phyloP scores from a whole-genome alignment of 2,329 filamentous ascomycete genomes.

The Clarireedia sp. region DNA sequence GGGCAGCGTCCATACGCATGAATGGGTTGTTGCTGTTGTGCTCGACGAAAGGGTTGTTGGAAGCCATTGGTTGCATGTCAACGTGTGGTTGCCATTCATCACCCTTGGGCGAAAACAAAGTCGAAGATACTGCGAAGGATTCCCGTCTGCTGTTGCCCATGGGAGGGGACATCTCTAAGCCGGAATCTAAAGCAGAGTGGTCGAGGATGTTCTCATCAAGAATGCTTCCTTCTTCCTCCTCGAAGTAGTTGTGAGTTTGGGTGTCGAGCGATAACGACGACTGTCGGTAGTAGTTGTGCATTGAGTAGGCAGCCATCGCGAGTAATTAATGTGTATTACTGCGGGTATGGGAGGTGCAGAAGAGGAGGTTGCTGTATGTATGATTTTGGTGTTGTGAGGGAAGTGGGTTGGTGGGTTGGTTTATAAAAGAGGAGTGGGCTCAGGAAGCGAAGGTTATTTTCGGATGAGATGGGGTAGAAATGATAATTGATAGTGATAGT shows the following conservation, averaged over 20 bases:
- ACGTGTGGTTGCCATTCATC: conserved; percentile 53
- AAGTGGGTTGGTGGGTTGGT: conserved; percentile 7
- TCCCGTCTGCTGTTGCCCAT: conserved; percentile 56
- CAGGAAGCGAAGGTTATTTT: conserved; percentile 21
- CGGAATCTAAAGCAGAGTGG: conserved; percentile 50
- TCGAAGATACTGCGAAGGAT: conserved; percentile 51
- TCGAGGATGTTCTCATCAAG: conserved; percentile 55
- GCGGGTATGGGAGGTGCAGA: background rate
- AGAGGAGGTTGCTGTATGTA: background rate
- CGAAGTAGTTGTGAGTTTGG: conserved; percentile 44
- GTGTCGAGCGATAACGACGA: conserved; percentile 29
- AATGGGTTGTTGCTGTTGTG: conserved; percentile 56
- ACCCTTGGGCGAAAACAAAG: conserved; percentile 57
- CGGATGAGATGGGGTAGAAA: conserved; percentile 5
- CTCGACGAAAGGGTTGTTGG: conserved; percentile 55
- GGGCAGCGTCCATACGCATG: conserved; percentile 50
- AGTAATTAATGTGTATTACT: conserved; percentile 1
- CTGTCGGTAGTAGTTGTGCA: conserved; percentile 28
- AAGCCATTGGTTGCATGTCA: conserved; percentile 56
- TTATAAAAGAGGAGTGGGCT: conserved; percentile 7
- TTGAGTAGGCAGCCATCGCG: conserved; percentile 27
- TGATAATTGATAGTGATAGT: conserved; percentile 13
- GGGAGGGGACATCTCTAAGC: conserved; percentile 54
- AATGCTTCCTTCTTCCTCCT: conserved; percentile 52
- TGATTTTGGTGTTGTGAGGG: background rate